Evolutionary conservation across 1,139 yeast genomes (phyloP), one percentile per base, ranked within the genome.

Genomic region (Candida smagusa): DNA sequence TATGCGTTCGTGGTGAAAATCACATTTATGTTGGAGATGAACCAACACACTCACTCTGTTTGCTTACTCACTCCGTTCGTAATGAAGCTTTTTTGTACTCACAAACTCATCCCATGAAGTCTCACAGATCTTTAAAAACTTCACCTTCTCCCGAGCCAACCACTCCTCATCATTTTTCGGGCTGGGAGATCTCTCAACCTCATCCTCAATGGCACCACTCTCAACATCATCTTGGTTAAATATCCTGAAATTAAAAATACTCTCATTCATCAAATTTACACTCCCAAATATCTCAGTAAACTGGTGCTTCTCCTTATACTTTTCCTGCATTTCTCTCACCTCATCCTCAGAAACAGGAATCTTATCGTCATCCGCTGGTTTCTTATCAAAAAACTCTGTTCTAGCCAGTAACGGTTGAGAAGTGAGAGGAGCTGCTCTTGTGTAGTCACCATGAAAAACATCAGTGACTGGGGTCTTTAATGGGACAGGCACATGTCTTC

Each of bases 361-460:
- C 30, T 69, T 57, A 41, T 68, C 74, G 31, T 64, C 68, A 12
- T 59, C 64, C 12, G 52, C 31, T 24, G 35, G 30, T 33, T 23
- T 43, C 8, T 42, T 36, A 11, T 54, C 65, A 43, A 77, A 77
- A 37, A 58, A 64, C 41, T 71, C 77, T 25, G 64, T 56, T 50
- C 76, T 79, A 0, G 83, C 74, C 28, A 77, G 69, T 23, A 77
- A 60, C 7, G 84, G 83, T 49, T 78, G 83, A 3, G 79, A 73
- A 23, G 59, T 59, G 26, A 72, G 48, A 3, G 82, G 83, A 0
- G 82, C 81, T 27, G 63, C 66, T 43, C 64, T 66, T 16, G 71
- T 60, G 28, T 61, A 62, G 43, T 74, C 78, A 3, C 73, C 76
- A 35, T 63, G 65, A 49, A 72, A 78, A 3, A 77, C 75, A 47